Evolutionary conservation across 2,329 filamentous ascomycete genomes (phyloP).

Genomic region (Aschersonia sp.): DNA sequence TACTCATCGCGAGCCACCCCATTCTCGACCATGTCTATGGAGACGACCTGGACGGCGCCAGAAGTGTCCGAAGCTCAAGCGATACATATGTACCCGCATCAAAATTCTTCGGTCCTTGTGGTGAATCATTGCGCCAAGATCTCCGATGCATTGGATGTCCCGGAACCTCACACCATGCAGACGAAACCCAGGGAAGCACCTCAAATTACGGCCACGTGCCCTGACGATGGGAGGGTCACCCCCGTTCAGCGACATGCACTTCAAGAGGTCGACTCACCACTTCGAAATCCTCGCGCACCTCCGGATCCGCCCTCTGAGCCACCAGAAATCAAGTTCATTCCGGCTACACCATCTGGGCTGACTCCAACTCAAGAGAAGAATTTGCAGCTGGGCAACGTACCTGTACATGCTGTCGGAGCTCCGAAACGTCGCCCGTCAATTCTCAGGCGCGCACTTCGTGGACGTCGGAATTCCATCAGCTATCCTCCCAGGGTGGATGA

Average conservation of each 20-base stretch:
- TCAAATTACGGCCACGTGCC: conserved; percentile 22
- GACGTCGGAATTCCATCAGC: conserved; percentile 27
- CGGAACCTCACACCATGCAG: conserved; percentile 10
- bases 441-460: conserved; percentile 37
- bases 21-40: conserved; percentile 46
- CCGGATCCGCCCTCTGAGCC: conserved; percentile 32
- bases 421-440: conserved; percentile 33
- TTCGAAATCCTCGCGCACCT: conserved; percentile 46
- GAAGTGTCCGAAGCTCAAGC: conserved; percentile 50
- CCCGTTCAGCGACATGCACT: conserved; percentile 32
- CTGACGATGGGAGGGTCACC: conserved; percentile 30
- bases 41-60: conserved; percentile 45
- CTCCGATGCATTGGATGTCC: conserved; percentile 27
- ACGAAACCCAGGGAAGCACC: conserved; percentile 15
- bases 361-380: conserved; percentile 40
- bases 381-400: conserved; percentile 37
- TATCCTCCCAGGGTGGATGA: conserved; percentile 25
- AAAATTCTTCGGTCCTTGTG: conserved; percentile 49
- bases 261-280: conserved; percentile 44
- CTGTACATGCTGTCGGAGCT: conserved; percentile 30
- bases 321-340: conserved; percentile 42
- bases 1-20: conserved; percentile 44
- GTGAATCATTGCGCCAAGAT: conserved; percentile 40
- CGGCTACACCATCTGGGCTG: conserved; percentile 45
- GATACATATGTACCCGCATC: conserved; percentile 47